Conservation (phyloP, 2,329 filamentous ascomycete genomes). For the Fusarium pseudoanthophilum region DNA sequence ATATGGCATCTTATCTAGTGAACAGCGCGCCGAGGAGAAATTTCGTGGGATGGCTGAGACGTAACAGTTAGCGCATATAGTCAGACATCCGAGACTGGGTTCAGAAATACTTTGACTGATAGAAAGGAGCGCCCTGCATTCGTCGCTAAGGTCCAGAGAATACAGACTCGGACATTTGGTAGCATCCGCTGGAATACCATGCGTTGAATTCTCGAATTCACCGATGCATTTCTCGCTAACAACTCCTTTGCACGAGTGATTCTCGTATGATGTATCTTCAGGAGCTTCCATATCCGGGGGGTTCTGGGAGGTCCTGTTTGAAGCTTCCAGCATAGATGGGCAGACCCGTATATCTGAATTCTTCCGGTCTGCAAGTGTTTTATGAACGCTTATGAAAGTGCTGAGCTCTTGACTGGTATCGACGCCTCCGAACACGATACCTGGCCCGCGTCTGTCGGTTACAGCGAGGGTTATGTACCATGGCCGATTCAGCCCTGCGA, state of each 20-base stretch:
- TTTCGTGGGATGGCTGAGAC: accelerated
- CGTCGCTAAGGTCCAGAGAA: not conserved
- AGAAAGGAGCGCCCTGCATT: accelerated
- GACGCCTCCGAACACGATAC: not conserved
- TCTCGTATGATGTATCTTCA: accelerated
- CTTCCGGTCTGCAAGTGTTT: accelerated
- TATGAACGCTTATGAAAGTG: not conserved
- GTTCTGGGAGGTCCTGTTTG: not conserved
- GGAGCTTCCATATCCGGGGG: not conserved
- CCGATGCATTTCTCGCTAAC: not conserved
- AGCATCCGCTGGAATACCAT: no score
- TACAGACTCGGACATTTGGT: not conserved
- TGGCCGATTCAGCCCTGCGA: accelerated
- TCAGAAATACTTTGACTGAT: not conserved
- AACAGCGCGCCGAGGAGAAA: not conserved
- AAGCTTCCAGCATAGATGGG: accelerated
- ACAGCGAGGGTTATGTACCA: not conserved
- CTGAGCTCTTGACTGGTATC: not conserved
- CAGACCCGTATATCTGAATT: not conserved
- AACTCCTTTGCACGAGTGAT: not conserved
- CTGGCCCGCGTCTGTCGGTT: not conserved
- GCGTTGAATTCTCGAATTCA: not conserved
- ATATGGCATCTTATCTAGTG: not conserved
- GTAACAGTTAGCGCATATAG: not conserved
- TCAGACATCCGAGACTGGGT: not conserved